A percentile compares a stretch with the other conserved stretches of the same genome.
Conservation (phyloP, 331 rosid species). For the Pyracantha coccinea region DNA sequence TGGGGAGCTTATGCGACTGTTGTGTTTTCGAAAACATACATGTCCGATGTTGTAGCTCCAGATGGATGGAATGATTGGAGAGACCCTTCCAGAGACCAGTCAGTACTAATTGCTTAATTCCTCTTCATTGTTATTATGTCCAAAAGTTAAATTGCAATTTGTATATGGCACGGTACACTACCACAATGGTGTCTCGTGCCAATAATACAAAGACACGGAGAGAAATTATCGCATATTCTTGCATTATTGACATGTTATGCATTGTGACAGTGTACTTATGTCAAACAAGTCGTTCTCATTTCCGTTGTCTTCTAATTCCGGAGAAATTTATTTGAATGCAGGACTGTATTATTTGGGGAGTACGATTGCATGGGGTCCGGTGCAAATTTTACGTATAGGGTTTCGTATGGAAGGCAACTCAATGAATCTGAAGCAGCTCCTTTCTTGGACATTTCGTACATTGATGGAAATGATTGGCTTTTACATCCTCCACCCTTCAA, state of each 20-base stretch:
- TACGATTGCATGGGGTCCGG: slow-evolving; percentile 36
- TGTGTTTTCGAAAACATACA: slow-evolving; percentile 42
- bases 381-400: slow-evolving; percentile 24
- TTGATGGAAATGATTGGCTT: slow-evolving; percentile 55
- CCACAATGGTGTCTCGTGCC: no score
- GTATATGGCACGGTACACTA: no score
- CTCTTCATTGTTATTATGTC: neutral
- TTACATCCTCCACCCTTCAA: slow-evolving; percentile 9
- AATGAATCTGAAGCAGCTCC: slow-evolving; percentile 33
- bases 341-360: slow-evolving; percentile 36
- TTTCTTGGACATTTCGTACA: slow-evolving; percentile 35
- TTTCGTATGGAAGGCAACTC: slow-evolving; percentile 31
- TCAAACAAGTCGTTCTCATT: no score
- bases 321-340: neutral
- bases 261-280: no score
- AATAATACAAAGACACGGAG: no score
- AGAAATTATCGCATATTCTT: no score
- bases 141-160: neutral
- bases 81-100: slow-evolving; percentile 63
- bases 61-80: slow-evolving; percentile 73
- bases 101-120: neutral
- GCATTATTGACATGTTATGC: no score
- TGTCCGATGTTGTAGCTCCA: slow-evolving; percentile 49
- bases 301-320: neutral
- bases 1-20: slow-evolving; percentile 62